Conservation (phyloP, 192 early-diverging fungal genomes). For the Umbelopsis ramanniana region DNA sequence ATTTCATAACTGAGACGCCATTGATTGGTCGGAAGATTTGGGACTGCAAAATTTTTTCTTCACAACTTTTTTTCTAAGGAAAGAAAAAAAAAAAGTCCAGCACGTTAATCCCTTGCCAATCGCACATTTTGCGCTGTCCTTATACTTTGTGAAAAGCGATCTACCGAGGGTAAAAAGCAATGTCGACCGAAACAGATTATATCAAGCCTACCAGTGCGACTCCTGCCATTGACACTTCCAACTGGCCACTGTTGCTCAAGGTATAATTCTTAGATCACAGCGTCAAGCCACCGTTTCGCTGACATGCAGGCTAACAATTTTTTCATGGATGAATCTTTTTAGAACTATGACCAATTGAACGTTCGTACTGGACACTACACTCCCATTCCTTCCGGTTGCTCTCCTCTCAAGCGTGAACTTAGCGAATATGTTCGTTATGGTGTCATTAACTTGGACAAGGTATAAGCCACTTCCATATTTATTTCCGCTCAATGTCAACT, state of each 20-base stretch:
- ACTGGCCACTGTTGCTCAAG: conserved; percentile 97
- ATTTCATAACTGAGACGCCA: not conserved
- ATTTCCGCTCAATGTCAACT: not conserved
- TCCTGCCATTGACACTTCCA: conserved; percentile 85
- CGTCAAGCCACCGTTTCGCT: conserved; percentile 3
- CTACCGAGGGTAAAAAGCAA: conserved; percentile 22
- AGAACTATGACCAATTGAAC: conserved; percentile 97
- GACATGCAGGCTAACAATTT: not conserved
- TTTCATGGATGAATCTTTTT: conserved; percentile 2
- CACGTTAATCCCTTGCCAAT: conserved; percentile 11
- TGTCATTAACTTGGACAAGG: conserved; percentile 98
- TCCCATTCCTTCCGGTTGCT: conserved; percentile 92
- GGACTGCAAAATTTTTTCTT: conserved; percentile 16
- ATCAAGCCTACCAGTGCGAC: conserved; percentile 87
- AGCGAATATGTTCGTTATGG: conserved; percentile 94
- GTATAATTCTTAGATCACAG: conserved; percentile 32
- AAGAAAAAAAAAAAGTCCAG: conserved; percentile 3
- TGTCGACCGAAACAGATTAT: conserved; percentile 48
- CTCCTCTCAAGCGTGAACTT: conserved; percentile 93
- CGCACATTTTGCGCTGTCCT: conserved; percentile 16
- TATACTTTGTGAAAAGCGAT: conserved; percentile 25
- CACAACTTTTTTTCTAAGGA: not conserved
- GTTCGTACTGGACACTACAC: conserved; percentile 98
- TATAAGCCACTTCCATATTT: not conserved
- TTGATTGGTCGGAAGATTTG: conserved; percentile 11